phyloP scores from a whole-genome alignment of 345 rosid genomes.

The Xanthoceras sorbifolium region DNA sequence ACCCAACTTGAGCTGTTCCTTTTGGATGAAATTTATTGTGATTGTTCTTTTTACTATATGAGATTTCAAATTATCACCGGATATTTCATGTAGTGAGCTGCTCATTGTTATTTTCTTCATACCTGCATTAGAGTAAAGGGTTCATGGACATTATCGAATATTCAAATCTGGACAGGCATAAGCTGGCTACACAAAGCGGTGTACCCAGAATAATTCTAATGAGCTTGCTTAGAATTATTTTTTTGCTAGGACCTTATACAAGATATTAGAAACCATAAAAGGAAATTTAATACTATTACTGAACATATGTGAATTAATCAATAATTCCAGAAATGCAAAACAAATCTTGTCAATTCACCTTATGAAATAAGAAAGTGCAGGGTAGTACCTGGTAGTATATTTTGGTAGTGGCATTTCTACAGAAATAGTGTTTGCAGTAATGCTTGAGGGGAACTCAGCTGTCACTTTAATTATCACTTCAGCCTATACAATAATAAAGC shows the following conservation, averaged over 20 bases:
- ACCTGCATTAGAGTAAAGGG: not conserved
- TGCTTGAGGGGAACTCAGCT: constrained; percentile 79
- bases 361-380: constrained; percentile 6
- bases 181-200: not conserved
- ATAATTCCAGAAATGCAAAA: constrained; percentile 8
- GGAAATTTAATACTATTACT: not conserved
- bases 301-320: not conserved
- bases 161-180: not conserved
- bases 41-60: not conserved
- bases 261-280: not conserved
- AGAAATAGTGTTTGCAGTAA: constrained; percentile 77
- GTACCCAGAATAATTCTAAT: constrained; percentile 1
- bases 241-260: not conserved
- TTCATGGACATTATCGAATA: not conserved
- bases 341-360: not conserved
- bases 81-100: constrained; percentile 4
- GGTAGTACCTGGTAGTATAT: constrained; percentile 73
- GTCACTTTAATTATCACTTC: constrained; percentile 86
- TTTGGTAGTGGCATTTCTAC: constrained; percentile 96
- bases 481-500: constrained; percentile 56
- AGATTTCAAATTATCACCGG: not conserved
- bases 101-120: not conserved
- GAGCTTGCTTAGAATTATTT: not conserved
- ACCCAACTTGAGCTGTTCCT: not conserved
- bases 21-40: not conserved